A percentile compares a stretch with the other conserved stretches of the same genome.
Conservation (phyloP, 2,329 filamentous ascomycete species). For the Tothia fuscella region DNA sequence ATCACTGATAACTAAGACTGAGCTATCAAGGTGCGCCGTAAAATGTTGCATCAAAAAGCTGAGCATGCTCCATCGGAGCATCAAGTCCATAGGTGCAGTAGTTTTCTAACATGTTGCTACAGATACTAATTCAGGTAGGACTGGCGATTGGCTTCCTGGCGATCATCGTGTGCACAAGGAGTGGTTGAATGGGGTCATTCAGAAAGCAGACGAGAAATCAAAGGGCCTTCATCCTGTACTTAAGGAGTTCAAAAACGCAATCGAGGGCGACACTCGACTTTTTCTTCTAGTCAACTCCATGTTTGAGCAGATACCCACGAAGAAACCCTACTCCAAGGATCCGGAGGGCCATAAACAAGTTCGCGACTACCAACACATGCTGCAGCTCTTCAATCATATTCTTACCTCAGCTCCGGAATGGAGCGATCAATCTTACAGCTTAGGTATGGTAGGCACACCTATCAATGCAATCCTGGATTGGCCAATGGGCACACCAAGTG, state of each 20-base stretch:
- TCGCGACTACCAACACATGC: slow-evolving; percentile 31
- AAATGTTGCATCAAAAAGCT: too few species aligned
- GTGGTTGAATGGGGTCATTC: slow-evolving; percentile 48
- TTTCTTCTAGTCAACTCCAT: slow-evolving; percentile 57
- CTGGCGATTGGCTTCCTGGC: slow-evolving; percentile 45
- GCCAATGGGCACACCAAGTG: slow-evolving; percentile 45
- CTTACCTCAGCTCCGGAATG: slow-evolving; percentile 29
- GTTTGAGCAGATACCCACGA: slow-evolving; percentile 54
- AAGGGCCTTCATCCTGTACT: slow-evolving; percentile 47
- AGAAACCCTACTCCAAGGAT: slow-evolving; percentile 48
- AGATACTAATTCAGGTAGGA: too few species aligned
- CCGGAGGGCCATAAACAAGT: slow-evolving; percentile 40
- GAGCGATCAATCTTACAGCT: slow-evolving; percentile 25
- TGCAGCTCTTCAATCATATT: slow-evolving; percentile 51
- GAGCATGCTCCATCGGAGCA: too few species aligned
- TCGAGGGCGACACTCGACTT: slow-evolving; percentile 50
- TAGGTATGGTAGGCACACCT: slow-evolving; percentile 40
- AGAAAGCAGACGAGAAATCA: slow-evolving; percentile 40
- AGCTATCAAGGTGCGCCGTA: too few species aligned
- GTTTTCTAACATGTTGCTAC: too few species aligned
- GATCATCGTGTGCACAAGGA: slow-evolving; percentile 50
- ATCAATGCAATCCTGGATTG: slow-evolving; percentile 48
- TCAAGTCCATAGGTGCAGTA: too few species aligned
- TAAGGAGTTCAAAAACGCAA: slow-evolving; percentile 52
- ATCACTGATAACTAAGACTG: too few species aligned